Conservation (phyloP, 176 grass and related monocot species). For the Zoysia pacifica region DNA sequence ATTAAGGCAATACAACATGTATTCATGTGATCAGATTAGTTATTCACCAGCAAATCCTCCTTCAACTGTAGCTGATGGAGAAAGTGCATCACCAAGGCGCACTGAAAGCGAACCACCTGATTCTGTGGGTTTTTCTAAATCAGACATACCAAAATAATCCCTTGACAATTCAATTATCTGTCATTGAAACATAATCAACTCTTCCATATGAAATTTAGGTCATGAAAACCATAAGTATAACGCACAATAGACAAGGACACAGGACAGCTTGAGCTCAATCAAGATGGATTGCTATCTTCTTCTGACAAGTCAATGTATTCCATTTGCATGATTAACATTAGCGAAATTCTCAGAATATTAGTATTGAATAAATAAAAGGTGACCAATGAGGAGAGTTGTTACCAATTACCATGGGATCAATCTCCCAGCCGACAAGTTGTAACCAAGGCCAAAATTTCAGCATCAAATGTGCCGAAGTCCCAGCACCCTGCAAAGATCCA, state of each 20-base stretch:
- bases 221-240: slow-evolving; percentile 14
- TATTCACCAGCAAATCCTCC: slow-evolving; percentile 85
- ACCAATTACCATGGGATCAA: slow-evolving; percentile 80
- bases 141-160: slow-evolving; percentile 86
- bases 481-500: slow-evolving; percentile 65
- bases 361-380: slow-evolving; percentile 13
- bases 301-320: neutral
- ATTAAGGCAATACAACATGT: slow-evolving; percentile 15
- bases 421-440: slow-evolving; percentile 88
- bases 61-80: slow-evolving; percentile 69
- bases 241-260: neutral
- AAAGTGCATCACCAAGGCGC: slow-evolving; percentile 81
- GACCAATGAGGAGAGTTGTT: slow-evolving; percentile 3
- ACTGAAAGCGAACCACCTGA: slow-evolving; percentile 80
- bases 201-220: slow-evolving; percentile 28
- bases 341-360: neutral
- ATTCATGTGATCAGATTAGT: slow-evolving; percentile 36
- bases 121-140: slow-evolving; percentile 71
- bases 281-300: slow-evolving; percentile 18
- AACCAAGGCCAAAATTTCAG: slow-evolving; percentile 74
- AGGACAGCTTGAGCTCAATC: slow-evolving; percentile 17
- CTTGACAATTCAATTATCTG: slow-evolving; percentile 90
- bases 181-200: slow-evolving; percentile 22
- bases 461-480: slow-evolving; percentile 76
- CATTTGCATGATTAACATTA: neutral